phyloP scores from a whole-genome alignment of 139 green algal genomes.

The Picochlorum sp. region DNA sequence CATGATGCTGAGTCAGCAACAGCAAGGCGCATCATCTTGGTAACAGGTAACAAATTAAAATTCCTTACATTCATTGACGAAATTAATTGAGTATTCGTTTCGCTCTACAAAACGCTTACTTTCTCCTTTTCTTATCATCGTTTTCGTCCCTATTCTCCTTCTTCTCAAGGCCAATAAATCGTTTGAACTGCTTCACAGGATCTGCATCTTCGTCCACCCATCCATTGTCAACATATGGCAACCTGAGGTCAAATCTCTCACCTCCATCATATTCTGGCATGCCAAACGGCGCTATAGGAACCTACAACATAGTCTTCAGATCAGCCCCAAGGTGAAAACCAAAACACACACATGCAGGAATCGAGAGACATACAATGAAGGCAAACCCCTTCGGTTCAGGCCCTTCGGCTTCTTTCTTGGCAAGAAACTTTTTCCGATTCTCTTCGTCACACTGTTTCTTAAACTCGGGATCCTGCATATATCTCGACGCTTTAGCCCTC shows the following conservation, averaged over 20 bases:
- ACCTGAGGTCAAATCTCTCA: constrained; percentile 49
- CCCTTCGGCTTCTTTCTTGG: constrained; percentile 22
- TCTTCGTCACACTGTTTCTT: constrained; percentile 47
- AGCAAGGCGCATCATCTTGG: background rate
- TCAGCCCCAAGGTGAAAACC: background rate
- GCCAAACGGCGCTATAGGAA: constrained; percentile 27
- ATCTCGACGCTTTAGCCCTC: constrained; percentile 22
- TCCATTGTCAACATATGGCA: constrained; percentile 33
- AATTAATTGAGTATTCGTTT: background rate
- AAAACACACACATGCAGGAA: no score
- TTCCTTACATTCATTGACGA: background rate
- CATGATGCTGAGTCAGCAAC: background rate
- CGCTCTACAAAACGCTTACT: background rate
- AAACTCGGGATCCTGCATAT: constrained; percentile 34
- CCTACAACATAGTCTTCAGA: background rate
- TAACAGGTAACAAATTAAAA: background rate
- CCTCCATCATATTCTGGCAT: constrained; percentile 44
- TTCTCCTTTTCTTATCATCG: constrained; percentile 11
- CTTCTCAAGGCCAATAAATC: constrained; percentile 37
- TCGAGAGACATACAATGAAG: constrained; percentile 16
- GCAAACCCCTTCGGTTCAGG: constrained; percentile 27
- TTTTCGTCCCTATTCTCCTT: constrained; percentile 19
- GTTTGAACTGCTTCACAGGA: constrained; percentile 12
- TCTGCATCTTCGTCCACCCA: constrained; percentile 38
- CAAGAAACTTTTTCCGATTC: constrained; percentile 25